These are phyloP conservation scores for Rasamsonia emersonii DNA, from an alignment of 2,329 filamentous ascomycete genomes.

Conservation along the genomic window DNA sequence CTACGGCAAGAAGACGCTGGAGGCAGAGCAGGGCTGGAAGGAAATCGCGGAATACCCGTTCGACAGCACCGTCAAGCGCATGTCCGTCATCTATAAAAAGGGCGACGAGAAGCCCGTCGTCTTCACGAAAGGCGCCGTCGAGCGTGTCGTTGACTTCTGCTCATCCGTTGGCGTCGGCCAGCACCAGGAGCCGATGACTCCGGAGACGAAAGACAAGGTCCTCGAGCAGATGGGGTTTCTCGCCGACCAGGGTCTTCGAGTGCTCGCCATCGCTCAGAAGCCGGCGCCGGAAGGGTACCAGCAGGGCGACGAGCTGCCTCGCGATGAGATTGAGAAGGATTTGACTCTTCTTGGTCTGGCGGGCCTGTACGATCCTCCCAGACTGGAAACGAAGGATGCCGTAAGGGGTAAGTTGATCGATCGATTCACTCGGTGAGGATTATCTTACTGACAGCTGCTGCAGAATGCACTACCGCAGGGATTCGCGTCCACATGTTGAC, in stretches of 20 bases:
- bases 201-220: slow-evolving; percentile 36
- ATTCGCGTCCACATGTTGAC: slow-evolving; percentile 52
- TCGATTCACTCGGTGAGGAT: background rate
- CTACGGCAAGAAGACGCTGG: slow-evolving; percentile 37
- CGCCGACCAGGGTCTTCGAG: slow-evolving; percentile 51
- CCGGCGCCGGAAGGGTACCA: slow-evolving; percentile 14
- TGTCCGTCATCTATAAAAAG: slow-evolving; percentile 53
- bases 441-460: slow-evolving; percentile 7
- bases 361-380: slow-evolving; percentile 54
- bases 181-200: slow-evolving; percentile 31
- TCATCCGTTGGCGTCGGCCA: slow-evolving; percentile 36
- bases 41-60: slow-evolving; percentile 56
- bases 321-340: slow-evolving; percentile 43
- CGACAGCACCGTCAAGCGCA: slow-evolving; percentile 57
- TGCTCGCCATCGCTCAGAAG: slow-evolving; percentile 48
- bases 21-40: slow-evolving; percentile 37
- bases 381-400: slow-evolving; percentile 49
- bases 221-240: slow-evolving; percentile 49
- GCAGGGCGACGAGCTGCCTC: slow-evolving; percentile 27
- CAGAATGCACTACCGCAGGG: slow-evolving; percentile 44
- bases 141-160: slow-evolving; percentile 51
- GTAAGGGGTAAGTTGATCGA: slow-evolving; percentile 28
- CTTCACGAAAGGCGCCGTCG: slow-evolving; percentile 56
- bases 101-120: slow-evolving; percentile 27
- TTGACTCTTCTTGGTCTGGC: slow-evolving; percentile 51